Conservation (phyloP, 1,139 yeast species). For the Pichia sp. region DNA sequence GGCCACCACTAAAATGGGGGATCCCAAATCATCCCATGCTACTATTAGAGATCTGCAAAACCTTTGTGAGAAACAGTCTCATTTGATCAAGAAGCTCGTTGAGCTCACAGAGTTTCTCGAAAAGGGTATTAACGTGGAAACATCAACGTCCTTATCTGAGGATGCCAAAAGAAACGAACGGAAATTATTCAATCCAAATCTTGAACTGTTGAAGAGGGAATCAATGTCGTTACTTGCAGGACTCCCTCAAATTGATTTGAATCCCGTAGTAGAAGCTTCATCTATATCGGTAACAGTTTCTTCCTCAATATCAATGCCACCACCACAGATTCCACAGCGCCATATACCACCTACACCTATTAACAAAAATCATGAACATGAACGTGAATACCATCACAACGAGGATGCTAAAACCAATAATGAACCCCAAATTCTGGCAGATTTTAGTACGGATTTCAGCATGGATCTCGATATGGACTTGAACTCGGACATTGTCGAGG, state of each 20-base stretch:
- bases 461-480: too few relatives aligned
- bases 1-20: too few relatives aligned
- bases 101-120: slow-evolving; percentile 22
- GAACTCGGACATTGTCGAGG: too few relatives aligned
- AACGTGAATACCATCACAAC: too few relatives aligned
- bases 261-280: background rate
- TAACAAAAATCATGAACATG: too few relatives aligned
- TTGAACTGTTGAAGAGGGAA: slow-evolving; percentile 11
- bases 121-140: slow-evolving; percentile 26
- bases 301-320: background rate
- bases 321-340: background rate
- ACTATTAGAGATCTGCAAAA: too few relatives aligned
- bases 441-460: too few relatives aligned
- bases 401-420: too few relatives aligned
- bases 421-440: too few relatives aligned
- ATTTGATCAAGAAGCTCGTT: slow-evolving; percentile 26
- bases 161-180: slow-evolving; percentile 28
- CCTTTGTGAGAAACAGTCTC: slow-evolving; percentile 19
- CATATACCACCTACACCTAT: too few relatives aligned
- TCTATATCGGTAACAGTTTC: background rate
- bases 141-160: slow-evolving; percentile 33
- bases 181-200: slow-evolving; percentile 8
- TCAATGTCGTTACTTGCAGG: background rate
- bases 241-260: slow-evolving; percentile 3
- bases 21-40: too few relatives aligned